Evolutionary conservation across 148 eudicot genomes (phyloP), one percentile per base, ranked within the genome.

Genomic region (Spergularia bocconei): DNA sequence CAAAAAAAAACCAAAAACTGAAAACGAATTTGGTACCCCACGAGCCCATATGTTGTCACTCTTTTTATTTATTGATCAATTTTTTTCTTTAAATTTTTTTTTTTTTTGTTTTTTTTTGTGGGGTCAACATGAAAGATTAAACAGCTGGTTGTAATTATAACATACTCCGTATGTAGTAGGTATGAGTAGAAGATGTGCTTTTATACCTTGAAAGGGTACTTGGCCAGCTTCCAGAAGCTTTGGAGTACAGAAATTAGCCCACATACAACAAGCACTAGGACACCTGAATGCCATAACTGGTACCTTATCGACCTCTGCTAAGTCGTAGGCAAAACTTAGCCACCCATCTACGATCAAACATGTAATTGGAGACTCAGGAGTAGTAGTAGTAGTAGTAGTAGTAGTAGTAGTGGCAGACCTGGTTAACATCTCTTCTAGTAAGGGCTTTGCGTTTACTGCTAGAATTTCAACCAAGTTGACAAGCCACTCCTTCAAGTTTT

Each of bases 201-300:
- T 29, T 29, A 6, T 68, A 82, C 75, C 81, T 52, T 47, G 19
- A 69, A 82, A 54, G 41, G 78, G 84, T 6, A 82, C 36, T 48
- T 82, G 75, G 33, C 78, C 75, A 4, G 75, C 78, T 61, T 82
- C 67, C 62, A 78, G 38, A 53, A 78, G 81, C 48, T 71, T 41
- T 7, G 81, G 71, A 19, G 63, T 48, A 17, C 84, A 78, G 5
- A 62, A 78, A 41, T 23, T 38, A 62, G 71, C 20, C 84, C 84
- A 81, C 39, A 73, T 8, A 71, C 56, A 77, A 19, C 75, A 67
- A 68, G 84, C 78, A 78, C 78, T 33, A 33, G 70, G 20, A 38
- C 70, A 53, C 61, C 75, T 73, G 51, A 81, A 78, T 21, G 53
- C 74, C 54, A 78, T 65, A 13, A 78, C 84, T 52, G 84, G 78